Base-by-base conservation (phyloP, 371 early-diverging fungal species). In the Mucor lusitanicus region DNA sequence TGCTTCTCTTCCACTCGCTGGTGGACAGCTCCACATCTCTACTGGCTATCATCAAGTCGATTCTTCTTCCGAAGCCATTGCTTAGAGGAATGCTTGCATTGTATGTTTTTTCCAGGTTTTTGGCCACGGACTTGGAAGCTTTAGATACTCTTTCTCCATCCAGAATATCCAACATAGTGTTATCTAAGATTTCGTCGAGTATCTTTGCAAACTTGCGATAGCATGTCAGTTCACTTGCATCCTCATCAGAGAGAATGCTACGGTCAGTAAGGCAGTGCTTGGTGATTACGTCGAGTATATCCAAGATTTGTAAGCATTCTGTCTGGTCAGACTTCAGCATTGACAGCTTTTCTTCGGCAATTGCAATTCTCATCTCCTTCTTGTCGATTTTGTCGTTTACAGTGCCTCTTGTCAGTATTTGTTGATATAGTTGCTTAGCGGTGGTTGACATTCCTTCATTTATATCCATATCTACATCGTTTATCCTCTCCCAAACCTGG, bases 161-260 rank as follows among this genome's bases (percentile, higher is more conserved):
- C 27, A 65, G 50, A 28, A 63, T 59, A 46, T 59, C 63, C 40
- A 68, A 42, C 39, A 59, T 63, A 9, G 68, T 63, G 44, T 59
- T 15, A 44, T 68, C 63, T 27, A 68, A 40, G 42, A 68, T 59
- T 59, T 68, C 68, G 63, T 68, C 63, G 2, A 68, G 54, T 37
- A 63, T 53, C 59, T 68, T 63, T 50, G 60, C 63, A 60, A 68
- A 63, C 53, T 68, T 48, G 11, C 64, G 63, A 39, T 68, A 68
- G 39, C 44, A 63, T 33, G 69, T 69, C 44, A 64, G 23, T 64
- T 69, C 60, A 60, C 69, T 69, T 53, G 25, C 60, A 32, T 59
- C 57, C 17, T 59, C 55, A 59, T 69, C 25, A 42, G 64, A 23
- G 15, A 44, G 4, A 53, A 64, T 69, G 57, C 40, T 32, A 42